Conservation (phyloP, 257 asterid genomes). For the Paraleonurus japonicus region DNA sequence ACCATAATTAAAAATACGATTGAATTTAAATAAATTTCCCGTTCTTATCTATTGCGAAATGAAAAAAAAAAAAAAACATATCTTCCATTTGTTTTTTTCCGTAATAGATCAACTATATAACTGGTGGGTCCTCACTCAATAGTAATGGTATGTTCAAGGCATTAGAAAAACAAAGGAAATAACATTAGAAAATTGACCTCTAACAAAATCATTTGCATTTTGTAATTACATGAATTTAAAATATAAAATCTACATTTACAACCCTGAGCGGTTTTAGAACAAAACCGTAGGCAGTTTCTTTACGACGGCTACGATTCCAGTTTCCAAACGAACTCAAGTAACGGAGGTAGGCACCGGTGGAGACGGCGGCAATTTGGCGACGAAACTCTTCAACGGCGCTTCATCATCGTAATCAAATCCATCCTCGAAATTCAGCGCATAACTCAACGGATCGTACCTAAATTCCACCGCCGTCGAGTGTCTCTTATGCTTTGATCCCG, state of each 20-base stretch:
- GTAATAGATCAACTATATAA: no score
- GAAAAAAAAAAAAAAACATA: no score
- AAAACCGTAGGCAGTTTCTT: conserved; percentile 6
- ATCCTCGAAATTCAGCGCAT: conserved; percentile 72
- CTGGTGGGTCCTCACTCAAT: no score
- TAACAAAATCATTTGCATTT: not conserved
- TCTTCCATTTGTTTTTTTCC: no score
- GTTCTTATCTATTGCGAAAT: no score
- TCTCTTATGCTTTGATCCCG: conserved; percentile 37
- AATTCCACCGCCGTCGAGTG: conserved; percentile 53
- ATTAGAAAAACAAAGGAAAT: not conserved
- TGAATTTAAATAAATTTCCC: no score
- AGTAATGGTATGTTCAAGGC: no score
- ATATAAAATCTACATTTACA: not conserved
- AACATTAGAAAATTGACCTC: not conserved
- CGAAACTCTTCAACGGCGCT: conserved; percentile 49
- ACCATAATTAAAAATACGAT: no score
- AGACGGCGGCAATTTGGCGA: conserved; percentile 57
- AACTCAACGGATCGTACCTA: conserved; percentile 75
- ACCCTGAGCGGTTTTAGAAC: not conserved
- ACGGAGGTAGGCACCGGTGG: conserved; percentile 35
- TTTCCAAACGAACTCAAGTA: conserved; percentile 12
- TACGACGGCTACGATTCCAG: not conserved
- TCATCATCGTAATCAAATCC: conserved; percentile 42
- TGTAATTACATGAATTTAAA: not conserved